These are phyloP conservation scores for Phytophthora agathidicida DNA, from an alignment of 352 stramenopile species.

Conservation along the genomic window DNA sequence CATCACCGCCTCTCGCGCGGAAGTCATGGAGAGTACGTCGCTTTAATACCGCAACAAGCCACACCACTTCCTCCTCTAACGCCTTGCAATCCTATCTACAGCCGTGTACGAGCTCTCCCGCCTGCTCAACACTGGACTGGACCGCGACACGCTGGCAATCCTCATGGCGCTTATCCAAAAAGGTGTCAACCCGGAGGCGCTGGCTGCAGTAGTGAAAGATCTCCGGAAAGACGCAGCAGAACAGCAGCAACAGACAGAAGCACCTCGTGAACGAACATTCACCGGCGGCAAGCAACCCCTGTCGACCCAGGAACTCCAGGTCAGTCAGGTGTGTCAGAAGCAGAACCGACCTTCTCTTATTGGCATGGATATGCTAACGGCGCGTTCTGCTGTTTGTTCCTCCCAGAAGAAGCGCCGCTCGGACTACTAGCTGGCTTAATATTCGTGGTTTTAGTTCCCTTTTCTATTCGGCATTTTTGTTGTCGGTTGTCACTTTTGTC, in stretches of 20 bases:
- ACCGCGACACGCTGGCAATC: slow-evolving; percentile 89
- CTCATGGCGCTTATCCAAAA: slow-evolving; percentile 89
- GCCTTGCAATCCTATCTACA: slow-evolving; percentile 17
- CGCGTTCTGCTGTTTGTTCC: slow-evolving; percentile 10
- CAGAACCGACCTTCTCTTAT: slow-evolving; percentile 8
- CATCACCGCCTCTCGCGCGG: slow-evolving; percentile 51
- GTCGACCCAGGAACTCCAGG: slow-evolving; percentile 56
- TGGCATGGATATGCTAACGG: slow-evolving; percentile 1
- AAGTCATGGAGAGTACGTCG: slow-evolving; percentile 66
- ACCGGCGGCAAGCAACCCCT: slow-evolving; percentile 60
- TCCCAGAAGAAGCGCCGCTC: slow-evolving; percentile 66
- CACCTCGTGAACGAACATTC: slow-evolving; percentile 34
- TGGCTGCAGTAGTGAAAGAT: slow-evolving; percentile 91
- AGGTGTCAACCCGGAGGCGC: slow-evolving; percentile 90
- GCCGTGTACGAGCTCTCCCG: slow-evolving; percentile 91
- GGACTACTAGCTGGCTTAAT: slow-evolving; percentile 47
- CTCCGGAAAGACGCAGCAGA: slow-evolving; percentile 74
- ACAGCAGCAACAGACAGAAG: slow-evolving; percentile 23
- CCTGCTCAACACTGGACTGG: slow-evolving; percentile 90
- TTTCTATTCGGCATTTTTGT: slow-evolving; percentile 32
- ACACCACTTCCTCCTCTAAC: not conserved
- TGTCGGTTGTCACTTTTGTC: slow-evolving; percentile 17
- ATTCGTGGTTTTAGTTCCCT: slow-evolving; percentile 20
- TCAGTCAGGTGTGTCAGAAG: slow-evolving; percentile 71
- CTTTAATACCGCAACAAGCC: not conserved